Conservation (phyloP, 2,329 filamentous ascomycete species). For the Myriosclerotinia curreyana region DNA sequence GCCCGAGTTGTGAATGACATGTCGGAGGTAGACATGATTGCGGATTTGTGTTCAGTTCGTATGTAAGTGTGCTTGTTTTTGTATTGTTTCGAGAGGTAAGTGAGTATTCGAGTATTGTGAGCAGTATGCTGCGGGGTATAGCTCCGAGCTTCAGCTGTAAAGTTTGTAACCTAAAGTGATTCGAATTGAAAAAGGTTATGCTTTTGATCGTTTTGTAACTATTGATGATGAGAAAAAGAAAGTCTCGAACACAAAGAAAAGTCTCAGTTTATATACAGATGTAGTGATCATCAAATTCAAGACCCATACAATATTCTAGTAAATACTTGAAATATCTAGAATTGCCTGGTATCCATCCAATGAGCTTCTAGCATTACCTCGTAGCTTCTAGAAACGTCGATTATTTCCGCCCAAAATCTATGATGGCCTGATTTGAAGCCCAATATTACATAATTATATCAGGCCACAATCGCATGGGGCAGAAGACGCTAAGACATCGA, state of each 20-base stretch:
- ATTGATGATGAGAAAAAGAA: background rate
- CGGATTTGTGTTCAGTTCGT: conserved; percentile 30
- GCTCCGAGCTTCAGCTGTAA: background rate
- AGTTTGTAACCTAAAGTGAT: background rate
- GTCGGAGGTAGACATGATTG: conserved; percentile 62
- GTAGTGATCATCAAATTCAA: background rate
- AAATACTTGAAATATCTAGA: conserved; percentile 17
- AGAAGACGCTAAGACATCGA: conserved; percentile 21
- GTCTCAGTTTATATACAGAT: no score
- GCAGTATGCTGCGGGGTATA: conserved; percentile 13
- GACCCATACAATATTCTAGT: conserved; percentile 15
- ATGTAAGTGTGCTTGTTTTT: conserved; percentile 14
- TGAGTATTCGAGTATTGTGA: background rate
- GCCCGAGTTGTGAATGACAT: conserved; percentile 95
- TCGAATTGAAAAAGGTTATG: background rate
- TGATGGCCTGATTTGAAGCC: conserved; percentile 9
- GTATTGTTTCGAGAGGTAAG: background rate
- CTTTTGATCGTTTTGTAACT: background rate
- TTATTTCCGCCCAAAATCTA: background rate
- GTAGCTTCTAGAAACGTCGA: conserved; percentile 21
- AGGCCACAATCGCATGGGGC: conserved; percentile 1
- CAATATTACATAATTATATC: background rate
- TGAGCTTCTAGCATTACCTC: conserved; percentile 1
- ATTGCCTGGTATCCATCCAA: conserved; percentile 1
- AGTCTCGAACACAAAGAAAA: background rate